These are phyloP conservation scores for Cladosporium sphaerospermum DNA, from an alignment of 2,329 filamentous ascomycete genomes.

Conservation along the genomic window DNA sequence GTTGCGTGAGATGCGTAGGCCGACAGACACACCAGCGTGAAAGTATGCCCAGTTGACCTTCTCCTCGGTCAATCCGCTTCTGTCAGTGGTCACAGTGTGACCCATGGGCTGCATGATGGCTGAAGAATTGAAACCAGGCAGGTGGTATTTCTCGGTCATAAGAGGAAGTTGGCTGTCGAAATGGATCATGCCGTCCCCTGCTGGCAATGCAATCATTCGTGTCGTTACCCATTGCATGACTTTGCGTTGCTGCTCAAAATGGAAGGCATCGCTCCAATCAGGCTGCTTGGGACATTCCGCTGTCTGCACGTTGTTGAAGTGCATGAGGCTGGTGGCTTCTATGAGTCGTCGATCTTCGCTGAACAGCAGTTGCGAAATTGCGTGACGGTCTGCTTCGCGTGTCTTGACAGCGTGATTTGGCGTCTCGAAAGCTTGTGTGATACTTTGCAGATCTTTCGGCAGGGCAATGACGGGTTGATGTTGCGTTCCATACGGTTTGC, in stretches of 20 bases:
- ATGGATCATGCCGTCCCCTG: conserved; percentile 79
- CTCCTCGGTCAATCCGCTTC: conserved; percentile 80
- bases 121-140: conserved; percentile 84
- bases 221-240: conserved; percentile 80
- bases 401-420: conserved; percentile 65
- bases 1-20: conserved; percentile 79
- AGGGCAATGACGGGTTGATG: not conserved
- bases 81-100: conserved; percentile 88
- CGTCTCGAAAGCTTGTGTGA: conserved; percentile 63
- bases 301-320: conserved; percentile 71
- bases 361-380: conserved; percentile 81
- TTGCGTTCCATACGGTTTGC: not conserved
- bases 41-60: conserved; percentile 99
- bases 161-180: conserved; percentile 83
- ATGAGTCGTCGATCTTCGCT: conserved; percentile 82
- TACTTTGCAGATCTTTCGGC: conserved; percentile 65
- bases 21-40: conserved; percentile 90
- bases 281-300: conserved; percentile 71
- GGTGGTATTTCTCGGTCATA: conserved; percentile 83
- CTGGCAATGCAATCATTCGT: conserved; percentile 80
- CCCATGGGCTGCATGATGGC: conserved; percentile 89
- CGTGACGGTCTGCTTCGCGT: conserved; percentile 69
- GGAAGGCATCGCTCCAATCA: conserved; percentile 76
- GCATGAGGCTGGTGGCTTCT: conserved; percentile 79
- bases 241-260: conserved; percentile 87